phyloP scores from a whole-genome alignment of 257 asterid genomes.

The Gentiana macrophylla region DNA sequence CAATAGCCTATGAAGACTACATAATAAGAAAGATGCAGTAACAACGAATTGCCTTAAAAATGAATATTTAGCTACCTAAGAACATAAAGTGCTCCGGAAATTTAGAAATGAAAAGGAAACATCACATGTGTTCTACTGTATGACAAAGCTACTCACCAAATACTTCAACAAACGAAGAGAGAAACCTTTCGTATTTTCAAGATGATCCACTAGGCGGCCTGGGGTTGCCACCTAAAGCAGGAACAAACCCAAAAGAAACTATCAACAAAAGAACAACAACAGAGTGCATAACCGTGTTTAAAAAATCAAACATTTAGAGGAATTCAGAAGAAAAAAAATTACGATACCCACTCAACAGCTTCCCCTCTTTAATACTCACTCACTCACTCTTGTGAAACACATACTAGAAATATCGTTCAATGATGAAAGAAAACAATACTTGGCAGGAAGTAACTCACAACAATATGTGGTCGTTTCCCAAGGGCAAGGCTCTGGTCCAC shows the following conservation, averaged over 20 bases:
- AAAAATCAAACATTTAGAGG: no score
- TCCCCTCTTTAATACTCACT: no score
- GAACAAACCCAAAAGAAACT: background rate
- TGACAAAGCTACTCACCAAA: constrained; percentile 45
- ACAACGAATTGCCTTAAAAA: background rate
- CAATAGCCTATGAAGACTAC: no score
- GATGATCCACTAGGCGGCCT: constrained; percentile 92
- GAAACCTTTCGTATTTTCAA: constrained; percentile 83
- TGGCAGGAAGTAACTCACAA: constrained; percentile 40
- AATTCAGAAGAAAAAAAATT: no score
- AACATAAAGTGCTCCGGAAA: constrained; percentile 5
- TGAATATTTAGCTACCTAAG: background rate
- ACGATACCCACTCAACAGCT: no score
- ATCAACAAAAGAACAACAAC: background rate
- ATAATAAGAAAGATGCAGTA: no score
- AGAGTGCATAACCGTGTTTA: no score
- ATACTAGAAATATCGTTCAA: no score
- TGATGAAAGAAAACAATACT: background rate
- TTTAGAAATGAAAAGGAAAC: background rate
- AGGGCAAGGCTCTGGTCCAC: constrained; percentile 71
- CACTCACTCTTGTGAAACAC: no score
- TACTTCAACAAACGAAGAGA: constrained; percentile 57
- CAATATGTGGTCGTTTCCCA: constrained; percentile 76
- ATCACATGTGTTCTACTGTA: background rate
- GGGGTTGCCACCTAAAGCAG: constrained; percentile 88